These are phyloP conservation scores for Teratosphaeria pseudoeucalypti DNA, from an alignment of 2,329 filamentous ascomycete species.

Conservation along the genomic window DNA sequence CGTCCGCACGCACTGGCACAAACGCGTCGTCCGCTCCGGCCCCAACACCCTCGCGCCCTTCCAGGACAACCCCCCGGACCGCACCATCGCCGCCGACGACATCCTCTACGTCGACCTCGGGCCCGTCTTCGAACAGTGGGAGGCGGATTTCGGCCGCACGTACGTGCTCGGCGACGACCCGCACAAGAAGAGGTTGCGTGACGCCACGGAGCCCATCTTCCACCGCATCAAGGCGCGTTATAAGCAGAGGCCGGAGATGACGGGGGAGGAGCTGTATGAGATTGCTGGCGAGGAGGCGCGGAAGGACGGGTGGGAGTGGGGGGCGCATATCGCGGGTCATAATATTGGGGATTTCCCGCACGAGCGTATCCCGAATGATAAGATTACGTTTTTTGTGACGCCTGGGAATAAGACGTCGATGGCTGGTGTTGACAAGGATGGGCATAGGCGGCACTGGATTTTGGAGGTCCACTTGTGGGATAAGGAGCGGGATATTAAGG, in stretches of 20 bases:
- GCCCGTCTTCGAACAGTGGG: slow-evolving; percentile 43
- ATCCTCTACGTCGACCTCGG: slow-evolving; percentile 44
- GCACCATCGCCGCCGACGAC: slow-evolving; percentile 38
- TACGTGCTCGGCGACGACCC: slow-evolving; percentile 41
- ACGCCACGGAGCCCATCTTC: slow-evolving; percentile 40
- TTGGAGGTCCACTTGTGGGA: slow-evolving; percentile 34
- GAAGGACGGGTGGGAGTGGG: slow-evolving; percentile 35
- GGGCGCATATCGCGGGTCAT: slow-evolving; percentile 38
- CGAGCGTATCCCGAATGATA: slow-evolving; percentile 41
- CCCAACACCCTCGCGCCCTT: slow-evolving; percentile 41
- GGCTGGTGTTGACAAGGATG: slow-evolving; percentile 30
- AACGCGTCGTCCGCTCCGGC: slow-evolving; percentile 41
- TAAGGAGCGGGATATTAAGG: slow-evolving; percentile 28
- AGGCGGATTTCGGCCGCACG: slow-evolving; percentile 45
- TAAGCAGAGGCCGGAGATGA: slow-evolving; percentile 33
- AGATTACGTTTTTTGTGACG: slow-evolving; percentile 36
- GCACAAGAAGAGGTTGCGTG: slow-evolving; percentile 34
- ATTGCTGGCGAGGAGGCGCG: slow-evolving; percentile 25
- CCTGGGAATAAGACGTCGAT: slow-evolving; percentile 36
- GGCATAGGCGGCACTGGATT: slow-evolving; percentile 40
- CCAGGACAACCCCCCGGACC: slow-evolving; percentile 40
- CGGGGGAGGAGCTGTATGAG: slow-evolving; percentile 39
- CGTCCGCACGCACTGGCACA: slow-evolving; percentile 44
- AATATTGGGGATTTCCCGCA: slow-evolving; percentile 43
- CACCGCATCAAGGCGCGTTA: slow-evolving; percentile 34